A percentile compares a stretch with the other conserved stretches of the same genome.
These are phyloP conservation scores for Aspergillus melleus DNA, from an alignment of 2,329 filamentous ascomycete genomes.

Conservation along the genomic window DNA sequence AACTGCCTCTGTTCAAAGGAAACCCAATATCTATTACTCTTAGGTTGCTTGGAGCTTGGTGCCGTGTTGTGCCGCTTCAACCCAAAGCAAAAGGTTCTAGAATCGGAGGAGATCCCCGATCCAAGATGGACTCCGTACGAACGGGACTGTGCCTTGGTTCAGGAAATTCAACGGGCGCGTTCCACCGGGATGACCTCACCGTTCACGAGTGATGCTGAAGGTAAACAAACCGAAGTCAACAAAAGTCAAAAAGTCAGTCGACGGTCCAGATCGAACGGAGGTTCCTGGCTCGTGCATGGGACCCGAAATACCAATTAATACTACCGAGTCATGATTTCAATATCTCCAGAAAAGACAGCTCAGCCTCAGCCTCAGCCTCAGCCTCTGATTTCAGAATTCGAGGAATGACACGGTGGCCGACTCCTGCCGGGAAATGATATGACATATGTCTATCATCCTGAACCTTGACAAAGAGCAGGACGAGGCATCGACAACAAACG, in stretches of 20 bases:
- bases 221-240: neutral
- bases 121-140: neutral
- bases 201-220: neutral
- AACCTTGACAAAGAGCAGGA: neutral
- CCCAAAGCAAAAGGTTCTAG: neutral
- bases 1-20: too few relatives aligned
- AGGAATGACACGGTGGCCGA: too few relatives aligned
- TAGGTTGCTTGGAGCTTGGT: too few relatives aligned
- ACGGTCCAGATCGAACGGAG: neutral
- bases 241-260: neutral
- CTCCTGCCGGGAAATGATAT: too few relatives aligned
- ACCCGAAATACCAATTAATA: neutral
- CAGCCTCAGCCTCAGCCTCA: too few relatives aligned
- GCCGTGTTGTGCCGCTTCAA: neutral
- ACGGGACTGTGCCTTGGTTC: neutral
- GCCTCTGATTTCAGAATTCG: too few relatives aligned
- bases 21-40: too few relatives aligned
- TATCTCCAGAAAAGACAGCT: neutral
- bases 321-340: too few relatives aligned
- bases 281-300: neutral
- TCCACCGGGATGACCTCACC: neutral
- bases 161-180: neutral
- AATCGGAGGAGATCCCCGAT: neutral
- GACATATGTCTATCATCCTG: neutral
- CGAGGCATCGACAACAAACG: neutral